phyloP scores from a whole-genome alignment of 1,139 yeast species.

The Blastobotrys malaysiensis region DNA sequence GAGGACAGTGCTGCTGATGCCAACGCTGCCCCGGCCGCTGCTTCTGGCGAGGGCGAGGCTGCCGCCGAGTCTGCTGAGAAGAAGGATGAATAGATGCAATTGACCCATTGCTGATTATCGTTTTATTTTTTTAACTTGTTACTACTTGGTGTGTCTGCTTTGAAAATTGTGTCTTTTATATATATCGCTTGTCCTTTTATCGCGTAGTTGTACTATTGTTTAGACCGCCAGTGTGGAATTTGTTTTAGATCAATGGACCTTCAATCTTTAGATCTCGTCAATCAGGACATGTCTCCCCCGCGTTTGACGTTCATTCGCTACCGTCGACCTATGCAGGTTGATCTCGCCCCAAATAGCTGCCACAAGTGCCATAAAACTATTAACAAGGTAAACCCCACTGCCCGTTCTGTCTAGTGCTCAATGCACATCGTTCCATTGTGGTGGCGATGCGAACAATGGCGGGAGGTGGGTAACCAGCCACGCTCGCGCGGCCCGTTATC shows the following conservation, averaged over 20 bases:
- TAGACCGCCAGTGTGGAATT: too few species aligned
- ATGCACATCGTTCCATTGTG: too few species aligned
- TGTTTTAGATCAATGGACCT: too few species aligned
- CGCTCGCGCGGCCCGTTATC: constrained; percentile 1
- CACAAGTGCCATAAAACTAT: too few species aligned
- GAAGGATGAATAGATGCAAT: constrained; percentile 5
- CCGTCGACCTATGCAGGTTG: too few species aligned
- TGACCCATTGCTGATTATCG: neutral
- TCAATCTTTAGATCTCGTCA: too few species aligned
- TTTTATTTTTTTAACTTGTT: neutral
- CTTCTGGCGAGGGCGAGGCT: constrained; percentile 15
- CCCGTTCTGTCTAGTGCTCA: too few species aligned
- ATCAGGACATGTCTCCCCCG: too few species aligned
- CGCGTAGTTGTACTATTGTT: neutral
- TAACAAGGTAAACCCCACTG: too few species aligned
- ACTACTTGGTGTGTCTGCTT: neutral
- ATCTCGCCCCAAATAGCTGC: too few species aligned
- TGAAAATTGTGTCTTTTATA: neutral
- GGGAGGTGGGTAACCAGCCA: neutral
- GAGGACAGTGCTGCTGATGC: constrained; percentile 25
- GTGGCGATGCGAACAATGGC: neutral
- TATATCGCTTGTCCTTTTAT: constrained; percentile 4
- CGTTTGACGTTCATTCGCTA: too few species aligned
- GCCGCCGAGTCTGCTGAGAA: constrained; percentile 4
- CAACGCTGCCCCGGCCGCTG: constrained; percentile 12